Base-by-base conservation (phyloP, 2,329 filamentous ascomycete species). In the Pseudogymnoascus pannorum region DNA sequence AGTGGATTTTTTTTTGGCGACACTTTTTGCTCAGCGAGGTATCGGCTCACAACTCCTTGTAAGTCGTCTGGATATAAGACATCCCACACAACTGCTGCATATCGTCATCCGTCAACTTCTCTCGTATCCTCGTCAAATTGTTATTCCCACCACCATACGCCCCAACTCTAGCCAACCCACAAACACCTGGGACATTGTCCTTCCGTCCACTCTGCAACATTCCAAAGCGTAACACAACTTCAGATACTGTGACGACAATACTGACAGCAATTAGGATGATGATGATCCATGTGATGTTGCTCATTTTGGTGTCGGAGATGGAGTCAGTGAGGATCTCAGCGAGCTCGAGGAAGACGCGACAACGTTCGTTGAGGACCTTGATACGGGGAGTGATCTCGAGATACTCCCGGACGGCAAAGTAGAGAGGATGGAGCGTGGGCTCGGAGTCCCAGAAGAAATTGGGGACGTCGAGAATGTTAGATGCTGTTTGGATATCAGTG, bases 391-490 rank as follows among this genome's bases (percentile, higher is more conserved):
- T 93, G 73, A 99, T 97, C 72, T 99, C 94, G 64, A 99, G 87
- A 72, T 99, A 99, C 74, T 97, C 94, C 69, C 94, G 90, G 58
- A 97, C 91, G 63, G 92, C 94, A 63, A 86, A 87, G 77, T 99
- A 99, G 26, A 99, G 86, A 0, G 94, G 94, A 72, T 97, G 91
- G 0, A 99, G 81, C 0, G 91, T 97, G 16, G 94, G 94, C 72
- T 99, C 94, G 9, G 90, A 90, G 73, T 97, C 92, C 94, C 94
- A 99, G 81, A 97, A 96, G 81, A 97, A 97, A 73, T 93, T 95
- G 64, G 93, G 93, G 0, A 95, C 91, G 74, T 97, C 92, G 62
- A 97, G 87, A 73, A 97, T 93, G 72, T 97, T 97, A 18, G 90
- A 96, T 63, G 92, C 91, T 95, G 22, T 26, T 3, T 14, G 18